Percentiles rank a stretch among this genome's conserved stretches.
phyloP scores from a whole-genome alignment of 257 asterid genomes.

The Thymus mandschuricus region DNA sequence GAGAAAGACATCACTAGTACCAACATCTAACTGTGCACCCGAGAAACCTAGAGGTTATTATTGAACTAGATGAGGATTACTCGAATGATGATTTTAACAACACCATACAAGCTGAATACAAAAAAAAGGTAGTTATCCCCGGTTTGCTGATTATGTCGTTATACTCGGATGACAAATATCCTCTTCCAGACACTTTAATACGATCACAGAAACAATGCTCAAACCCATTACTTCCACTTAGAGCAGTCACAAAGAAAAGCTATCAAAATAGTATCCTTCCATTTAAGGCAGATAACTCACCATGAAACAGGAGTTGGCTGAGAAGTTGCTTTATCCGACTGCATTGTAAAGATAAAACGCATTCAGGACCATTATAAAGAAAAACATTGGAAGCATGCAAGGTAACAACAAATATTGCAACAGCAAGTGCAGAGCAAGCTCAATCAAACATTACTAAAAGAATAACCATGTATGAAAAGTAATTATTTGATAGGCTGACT shows the following conservation, averaged over 20 bases:
- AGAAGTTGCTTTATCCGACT: conserved; percentile 71
- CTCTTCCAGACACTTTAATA: conserved; percentile 22
- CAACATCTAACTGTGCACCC: conserved; percentile 22
- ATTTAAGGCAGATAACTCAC: conserved; percentile 46
- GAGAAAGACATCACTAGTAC: not conserved
- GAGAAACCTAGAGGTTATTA: conserved; percentile 28
- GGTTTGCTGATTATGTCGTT: conserved; percentile 6
- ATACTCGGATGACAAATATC: conserved; percentile 3
- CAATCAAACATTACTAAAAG: conserved; percentile 18
- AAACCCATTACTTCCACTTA: not conserved
- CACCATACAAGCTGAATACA: not conserved
- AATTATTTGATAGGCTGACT: conserved; percentile 8
- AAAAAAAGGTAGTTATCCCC: not conserved
- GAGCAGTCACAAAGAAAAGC: not conserved
- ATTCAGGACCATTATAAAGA: conserved; percentile 10
- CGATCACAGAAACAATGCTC: not conserved
- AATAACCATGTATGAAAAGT: conserved; percentile 12
- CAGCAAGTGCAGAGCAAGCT: conserved; percentile 12
- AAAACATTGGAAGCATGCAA: too few species aligned
- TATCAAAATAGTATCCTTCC: conserved; percentile 21
- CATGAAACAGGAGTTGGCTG: conserved; percentile 88
- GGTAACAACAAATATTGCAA: not conserved
- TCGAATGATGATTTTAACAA: conserved; percentile 5
- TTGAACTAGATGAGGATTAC: conserved; percentile 9
- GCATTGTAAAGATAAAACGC: conserved; percentile 44